A percentile compares a stretch with the other conserved stretches of the same genome.
These are phyloP conservation scores for Phialemoniopsis sp. DNA, from an alignment of 2,329 filamentous ascomycete species.

Conservation along the genomic window DNA sequence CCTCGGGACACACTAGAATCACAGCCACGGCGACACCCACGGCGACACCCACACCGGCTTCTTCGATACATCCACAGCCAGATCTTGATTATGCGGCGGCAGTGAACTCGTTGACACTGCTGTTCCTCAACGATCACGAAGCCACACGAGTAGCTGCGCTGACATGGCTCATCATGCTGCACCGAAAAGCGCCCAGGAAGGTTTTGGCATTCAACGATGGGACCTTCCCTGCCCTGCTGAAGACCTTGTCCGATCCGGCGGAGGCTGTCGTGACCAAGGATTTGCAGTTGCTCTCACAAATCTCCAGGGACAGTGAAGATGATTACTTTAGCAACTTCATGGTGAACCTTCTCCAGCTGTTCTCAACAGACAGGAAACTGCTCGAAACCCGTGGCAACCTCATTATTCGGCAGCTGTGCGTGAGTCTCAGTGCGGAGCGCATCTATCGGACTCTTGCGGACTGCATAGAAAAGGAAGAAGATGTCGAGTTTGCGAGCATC, in stretches of 20 bases:
- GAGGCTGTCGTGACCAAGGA: slow-evolving; percentile 96
- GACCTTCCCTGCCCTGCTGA: slow-evolving; percentile 91
- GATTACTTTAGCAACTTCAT: slow-evolving; percentile 98
- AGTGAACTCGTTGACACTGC: slow-evolving; percentile 85
- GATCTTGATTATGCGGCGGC: slow-evolving; percentile 96
- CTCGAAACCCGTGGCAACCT: slow-evolving; percentile 91
- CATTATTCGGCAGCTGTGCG: slow-evolving; percentile 91
- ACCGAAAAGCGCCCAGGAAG: slow-evolving; percentile 89
- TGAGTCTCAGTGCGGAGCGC: slow-evolving; percentile 86
- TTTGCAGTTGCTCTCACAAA: slow-evolving; percentile 88
- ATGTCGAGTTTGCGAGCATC: slow-evolving; percentile 97
- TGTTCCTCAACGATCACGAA: slow-evolving; percentile 96
- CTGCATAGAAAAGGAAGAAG: slow-evolving; percentile 95
- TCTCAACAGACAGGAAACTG: slow-evolving; percentile 87
- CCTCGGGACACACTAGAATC: slow-evolving; percentile 28
- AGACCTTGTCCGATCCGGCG: slow-evolving; percentile 91
- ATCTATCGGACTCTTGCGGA: slow-evolving; percentile 96
- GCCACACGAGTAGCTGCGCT: slow-evolving; percentile 89
- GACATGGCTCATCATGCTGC: slow-evolving; percentile 96
- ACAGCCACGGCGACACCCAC: slow-evolving; percentile 40
- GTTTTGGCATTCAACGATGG: slow-evolving; percentile 95
- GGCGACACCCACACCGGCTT: slow-evolving; percentile 38
- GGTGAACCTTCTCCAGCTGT: slow-evolving; percentile 92
- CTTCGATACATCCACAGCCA: slow-evolving; percentile 41
- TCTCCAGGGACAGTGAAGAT: slow-evolving; percentile 93